These are phyloP conservation scores for Suhomyces kunorum DNA, from an alignment of 1,139 yeast genomes.

Conservation along the genomic window DNA sequence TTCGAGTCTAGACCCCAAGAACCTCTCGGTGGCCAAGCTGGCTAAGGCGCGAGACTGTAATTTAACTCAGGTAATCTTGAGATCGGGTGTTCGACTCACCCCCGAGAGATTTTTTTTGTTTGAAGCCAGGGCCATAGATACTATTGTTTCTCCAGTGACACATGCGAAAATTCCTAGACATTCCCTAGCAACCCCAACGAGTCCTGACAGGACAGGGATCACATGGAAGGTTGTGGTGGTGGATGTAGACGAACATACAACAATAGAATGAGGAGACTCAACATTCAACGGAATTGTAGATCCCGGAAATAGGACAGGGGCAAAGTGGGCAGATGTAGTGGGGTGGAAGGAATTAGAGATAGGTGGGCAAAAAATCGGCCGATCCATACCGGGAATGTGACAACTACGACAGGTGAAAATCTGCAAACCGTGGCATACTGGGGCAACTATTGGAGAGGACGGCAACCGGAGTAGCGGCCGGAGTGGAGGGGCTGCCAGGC, in stretches of 20 bases:
- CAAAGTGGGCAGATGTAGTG: not conserved
- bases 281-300: not conserved
- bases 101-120: slow-evolving; percentile 65
- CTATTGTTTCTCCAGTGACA: too few species aligned
- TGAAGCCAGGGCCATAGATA: too few species aligned
- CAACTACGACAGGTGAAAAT: not conserved
- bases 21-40: slow-evolving; percentile 77
- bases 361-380: not conserved
- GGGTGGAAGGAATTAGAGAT: not conserved
- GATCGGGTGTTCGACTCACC: slow-evolving; percentile 87
- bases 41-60: slow-evolving; percentile 84
- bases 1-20: not conserved
- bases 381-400: not conserved
- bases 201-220: not conserved
- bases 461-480: not conserved
- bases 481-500: too few species aligned
- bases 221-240: not conserved
- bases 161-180: too few species aligned
- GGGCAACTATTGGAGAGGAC: not conserved
- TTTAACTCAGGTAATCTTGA: slow-evolving; percentile 56
- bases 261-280: not conserved
- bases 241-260: not conserved
- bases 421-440: not conserved
- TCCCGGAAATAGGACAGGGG: not conserved
- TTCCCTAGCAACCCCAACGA: not conserved